phyloP scores from a whole-genome alignment of 2,329 filamentous ascomycete species.

The Onygenales sp. region DNA sequence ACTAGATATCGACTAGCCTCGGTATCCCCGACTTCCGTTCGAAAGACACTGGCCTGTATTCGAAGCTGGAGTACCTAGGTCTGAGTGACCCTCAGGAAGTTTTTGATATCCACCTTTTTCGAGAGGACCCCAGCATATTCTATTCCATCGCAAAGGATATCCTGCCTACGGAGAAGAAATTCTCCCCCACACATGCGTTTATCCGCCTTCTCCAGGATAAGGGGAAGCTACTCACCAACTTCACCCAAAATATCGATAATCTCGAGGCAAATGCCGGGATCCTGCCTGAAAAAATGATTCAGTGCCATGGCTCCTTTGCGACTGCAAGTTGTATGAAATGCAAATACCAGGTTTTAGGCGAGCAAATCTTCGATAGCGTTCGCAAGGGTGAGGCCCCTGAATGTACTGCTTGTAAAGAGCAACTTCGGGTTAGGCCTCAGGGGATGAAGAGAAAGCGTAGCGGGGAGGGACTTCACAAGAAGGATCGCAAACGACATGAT shows the following conservation, averaged over 20 bases:
- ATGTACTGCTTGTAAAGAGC: constrained; percentile 61
- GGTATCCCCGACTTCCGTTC: constrained; percentile 97
- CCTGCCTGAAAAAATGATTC: constrained; percentile 68
- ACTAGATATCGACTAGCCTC: constrained; percentile 77
- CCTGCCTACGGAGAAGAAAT: constrained; percentile 67
- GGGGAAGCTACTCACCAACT: constrained; percentile 87
- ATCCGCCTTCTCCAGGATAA: constrained; percentile 81
- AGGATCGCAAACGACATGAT: constrained; percentile 46
- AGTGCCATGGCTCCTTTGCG: constrained; percentile 94
- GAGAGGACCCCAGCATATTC: constrained; percentile 78
- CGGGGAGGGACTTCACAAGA: constrained; percentile 35
- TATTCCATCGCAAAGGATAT: constrained; percentile 89
- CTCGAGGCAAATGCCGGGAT: constrained; percentile 84
- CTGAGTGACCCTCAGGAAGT: constrained; percentile 83
- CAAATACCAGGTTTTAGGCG: constrained; percentile 61
- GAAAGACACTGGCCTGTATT: constrained; percentile 84
- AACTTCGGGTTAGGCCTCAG: constrained; percentile 39
- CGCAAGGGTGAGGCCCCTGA: constrained; percentile 64
- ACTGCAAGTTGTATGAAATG: constrained; percentile 85
- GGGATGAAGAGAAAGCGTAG: constrained; percentile 45
- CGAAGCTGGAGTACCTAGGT: constrained; percentile 69
- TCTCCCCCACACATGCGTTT: constrained; percentile 88
- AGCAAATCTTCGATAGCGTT: constrained; percentile 71
- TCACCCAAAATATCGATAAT: constrained; percentile 98
- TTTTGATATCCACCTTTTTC: constrained; percentile 83